Evolutionary conservation across 768 basidiomycete genomes (phyloP), one percentile per base, ranked within the genome.

Genomic region (Kwoniella mangroviensis): DNA sequence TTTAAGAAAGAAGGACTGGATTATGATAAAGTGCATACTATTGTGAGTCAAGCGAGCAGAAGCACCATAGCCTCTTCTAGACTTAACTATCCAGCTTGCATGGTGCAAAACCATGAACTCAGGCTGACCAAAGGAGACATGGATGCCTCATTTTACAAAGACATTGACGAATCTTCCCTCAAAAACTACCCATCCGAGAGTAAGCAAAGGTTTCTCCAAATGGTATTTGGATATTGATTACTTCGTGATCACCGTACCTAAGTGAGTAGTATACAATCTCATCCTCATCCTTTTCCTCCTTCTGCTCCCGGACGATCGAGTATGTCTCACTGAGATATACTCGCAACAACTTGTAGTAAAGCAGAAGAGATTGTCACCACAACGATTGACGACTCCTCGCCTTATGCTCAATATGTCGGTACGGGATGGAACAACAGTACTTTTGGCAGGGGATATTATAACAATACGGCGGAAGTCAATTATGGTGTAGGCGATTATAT

Each of bases 151-250:
- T n/a, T n/a, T n/a, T n/a, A n/a, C n/a, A n/a, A n/a, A 43, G 42
- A 43, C 42, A 7, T 43, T 43, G 42, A 53, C 57, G 41, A 49
- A 74, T 42, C 24, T 58, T 34, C 67, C 66, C 1, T 42, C 41
- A 3, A 41, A 56, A 52, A 71, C 67, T 26, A 64, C 53, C 40
- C 63, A 69, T 11, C 66, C 72, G 13, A 51, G n/a, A 7, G 42
- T 43, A 43, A 43, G 13, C 42, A 69, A 70, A 28, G 63, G 21
- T 17, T 66, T 49, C 15, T 12, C 43, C 5, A 28, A 67, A 45
- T 70, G 65, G 64, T 75, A 64, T 61, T 60, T 77, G 13, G 76
- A 77, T 49, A 65, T 77, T 43, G 76, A 77, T 49, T 77, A 73
- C 42, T 64, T 68, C 10, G 61, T 75, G 6, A 65, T 75, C 45